A percentile compares a stretch with the other conserved stretches of the same genome.
These are phyloP conservation scores for Chalaropsis thielavioides DNA, from an alignment of 2,329 filamentous ascomycete genomes.

Conservation along the genomic window DNA sequence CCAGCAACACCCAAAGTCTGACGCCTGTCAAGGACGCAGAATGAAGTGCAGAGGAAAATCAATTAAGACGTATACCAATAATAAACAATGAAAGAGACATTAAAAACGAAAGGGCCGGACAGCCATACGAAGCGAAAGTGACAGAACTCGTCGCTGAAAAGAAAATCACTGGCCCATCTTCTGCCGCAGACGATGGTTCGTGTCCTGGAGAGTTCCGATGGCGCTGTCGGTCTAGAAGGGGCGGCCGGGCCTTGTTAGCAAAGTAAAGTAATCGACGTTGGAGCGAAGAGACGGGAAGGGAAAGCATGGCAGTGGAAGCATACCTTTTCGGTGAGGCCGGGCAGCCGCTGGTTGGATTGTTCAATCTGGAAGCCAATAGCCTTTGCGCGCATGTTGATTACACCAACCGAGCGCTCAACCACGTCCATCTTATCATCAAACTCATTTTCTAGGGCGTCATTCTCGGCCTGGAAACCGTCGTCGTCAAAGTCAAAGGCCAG, in stretches of 20 bases:
- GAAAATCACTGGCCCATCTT: constrained; percentile 15
- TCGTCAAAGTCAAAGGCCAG: constrained; percentile 69
- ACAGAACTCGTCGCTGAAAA: neutral
- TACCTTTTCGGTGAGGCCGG: constrained; percentile 60
- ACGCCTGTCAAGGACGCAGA: neutral
- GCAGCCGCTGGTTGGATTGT: constrained; percentile 40
- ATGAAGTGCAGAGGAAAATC: constrained; percentile 3
- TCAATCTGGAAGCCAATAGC: constrained; percentile 68
- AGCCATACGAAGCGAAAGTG: neutral
- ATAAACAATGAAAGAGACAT: constrained; percentile 2
- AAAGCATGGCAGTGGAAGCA: constrained; percentile 19
- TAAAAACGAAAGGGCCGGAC: neutral
- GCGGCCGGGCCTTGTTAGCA: constrained; percentile 19
- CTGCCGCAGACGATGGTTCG: constrained; percentile 17
- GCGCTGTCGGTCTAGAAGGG: constrained; percentile 57
- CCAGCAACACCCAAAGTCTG: neutral
- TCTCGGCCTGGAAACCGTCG: constrained; percentile 38
- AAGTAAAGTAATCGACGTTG: neutral
- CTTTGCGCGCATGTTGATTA: constrained; percentile 59
- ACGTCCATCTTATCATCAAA: constrained; percentile 49
- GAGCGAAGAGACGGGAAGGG: neutral
- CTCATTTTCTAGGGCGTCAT: constrained; percentile 32
- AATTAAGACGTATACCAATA: constrained; percentile 11
- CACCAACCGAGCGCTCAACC: constrained; percentile 54
- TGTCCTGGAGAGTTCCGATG: constrained; percentile 17